Percentiles rank a stretch among this genome's conserved stretches.
These are phyloP conservation scores for Yarrowia sp. DNA, from an alignment of 805 yeast species.

Conservation along the genomic window DNA sequence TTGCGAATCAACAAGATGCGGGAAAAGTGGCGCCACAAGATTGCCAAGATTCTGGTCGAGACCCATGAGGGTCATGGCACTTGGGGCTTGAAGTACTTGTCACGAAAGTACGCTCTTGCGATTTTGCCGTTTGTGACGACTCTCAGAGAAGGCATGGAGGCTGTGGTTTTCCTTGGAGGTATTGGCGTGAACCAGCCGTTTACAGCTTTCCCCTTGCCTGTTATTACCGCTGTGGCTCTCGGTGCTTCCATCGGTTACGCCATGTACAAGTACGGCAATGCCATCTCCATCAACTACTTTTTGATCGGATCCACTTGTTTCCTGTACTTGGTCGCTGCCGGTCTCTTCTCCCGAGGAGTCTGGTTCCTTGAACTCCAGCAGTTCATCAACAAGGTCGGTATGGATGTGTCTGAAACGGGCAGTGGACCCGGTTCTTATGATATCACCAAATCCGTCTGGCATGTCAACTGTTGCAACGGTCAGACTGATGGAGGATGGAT, in stretches of 20 bases:
- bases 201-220: conserved; percentile 88
- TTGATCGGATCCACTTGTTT: conserved; percentile 84
- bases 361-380: conserved; percentile 80
- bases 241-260: conserved; percentile 72
- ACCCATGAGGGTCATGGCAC: conserved; percentile 43
- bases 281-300: conserved; percentile 78
- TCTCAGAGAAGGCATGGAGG: conserved; percentile 95
- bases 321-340: conserved; percentile 85
- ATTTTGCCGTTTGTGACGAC: conserved; percentile 86
- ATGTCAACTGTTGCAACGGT: conserved; percentile 96
- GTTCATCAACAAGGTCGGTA: conserved; percentile 71
- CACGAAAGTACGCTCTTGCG: conserved; percentile 75
- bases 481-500: conserved; percentile 94
- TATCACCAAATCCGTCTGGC: conserved; percentile 80
- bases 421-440: conserved; percentile 95
- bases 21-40: conserved; percentile 72
- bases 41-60: conserved; percentile 45
- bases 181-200: conserved; percentile 72
- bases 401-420: conserved; percentile 92
- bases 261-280: conserved; percentile 79
- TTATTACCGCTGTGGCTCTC: conserved; percentile 75
- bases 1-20: conserved; percentile 83
- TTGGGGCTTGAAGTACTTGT: conserved; percentile 40
- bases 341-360: conserved; percentile 87
- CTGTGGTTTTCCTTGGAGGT: conserved; percentile 94